A percentile compares a stretch with the other conserved stretches of the same genome.
Conservation (phyloP, 108 stramenopile species). For the Cyclotella choctawhatcheeana region DNA sequence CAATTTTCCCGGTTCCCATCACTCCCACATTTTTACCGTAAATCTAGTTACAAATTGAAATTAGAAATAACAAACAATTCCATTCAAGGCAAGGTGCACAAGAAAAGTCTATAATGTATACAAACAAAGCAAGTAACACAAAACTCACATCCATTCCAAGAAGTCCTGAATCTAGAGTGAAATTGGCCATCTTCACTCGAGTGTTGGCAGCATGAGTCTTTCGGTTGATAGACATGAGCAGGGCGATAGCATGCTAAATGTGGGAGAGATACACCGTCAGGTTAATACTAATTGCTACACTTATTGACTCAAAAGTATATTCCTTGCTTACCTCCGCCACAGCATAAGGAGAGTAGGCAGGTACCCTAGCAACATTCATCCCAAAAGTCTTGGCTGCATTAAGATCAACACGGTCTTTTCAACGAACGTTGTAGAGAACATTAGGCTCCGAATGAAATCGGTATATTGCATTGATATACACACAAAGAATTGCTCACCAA, state of each 20-base stretch:
- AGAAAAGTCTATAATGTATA: too few species aligned
- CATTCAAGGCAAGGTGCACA: background rate
- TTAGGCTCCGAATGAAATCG: background rate
- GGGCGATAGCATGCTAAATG: slow-evolving; percentile 66
- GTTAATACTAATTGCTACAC: too few species aligned
- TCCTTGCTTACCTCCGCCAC: slow-evolving; percentile 61
- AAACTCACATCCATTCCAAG: slow-evolving; percentile 63
- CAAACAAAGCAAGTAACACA: too few species aligned
- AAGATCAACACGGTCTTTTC: slow-evolving; percentile 67
- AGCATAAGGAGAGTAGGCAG: slow-evolving; percentile 85
- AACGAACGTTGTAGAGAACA: too few species aligned
- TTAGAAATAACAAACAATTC: background rate
- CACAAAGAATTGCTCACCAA: too few species aligned
- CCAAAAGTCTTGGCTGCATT: slow-evolving; percentile 71
- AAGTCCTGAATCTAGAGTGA: slow-evolving; percentile 76
- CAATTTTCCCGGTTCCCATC: slow-evolving; percentile 79
- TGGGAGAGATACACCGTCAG: background rate
- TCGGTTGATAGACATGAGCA: slow-evolving; percentile 81
- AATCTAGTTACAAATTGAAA: slow-evolving; percentile 32
- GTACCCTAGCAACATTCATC: slow-evolving; percentile 73
- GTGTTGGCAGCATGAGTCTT: slow-evolving; percentile 57
- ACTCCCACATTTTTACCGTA: slow-evolving; percentile 75
- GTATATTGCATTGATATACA: background rate
- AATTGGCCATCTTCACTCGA: slow-evolving; percentile 79
- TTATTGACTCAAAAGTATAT: too few species aligned